Evolutionary conservation across 2,329 filamentous ascomycete species (phyloP).

Genomic region (Microthyrium microscopicum): DNA sequence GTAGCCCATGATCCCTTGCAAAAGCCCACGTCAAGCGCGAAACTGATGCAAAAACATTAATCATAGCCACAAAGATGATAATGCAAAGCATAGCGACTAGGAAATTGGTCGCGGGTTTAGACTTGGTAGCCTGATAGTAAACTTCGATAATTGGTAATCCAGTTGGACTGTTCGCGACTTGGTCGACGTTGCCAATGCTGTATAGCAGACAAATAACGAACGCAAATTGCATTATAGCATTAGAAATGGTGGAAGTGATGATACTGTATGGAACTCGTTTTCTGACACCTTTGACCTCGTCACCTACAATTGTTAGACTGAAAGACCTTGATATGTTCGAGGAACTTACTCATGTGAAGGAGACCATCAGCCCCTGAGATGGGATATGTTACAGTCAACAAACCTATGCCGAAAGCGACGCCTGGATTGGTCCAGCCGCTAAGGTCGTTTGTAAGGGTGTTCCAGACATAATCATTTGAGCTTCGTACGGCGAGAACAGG

Average conservation of each 20-base stretch:
- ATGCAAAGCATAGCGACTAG: conserved; percentile 24
- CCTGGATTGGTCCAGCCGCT: conserved; percentile 19
- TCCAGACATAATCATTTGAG: conserved; percentile 18
- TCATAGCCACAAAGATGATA: conserved; percentile 23
- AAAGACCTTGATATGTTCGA: no score
- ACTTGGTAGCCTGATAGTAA: conserved; percentile 24
- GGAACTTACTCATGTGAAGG: no score
- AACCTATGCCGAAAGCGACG: conserved; percentile 22
- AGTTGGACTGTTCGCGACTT: conserved; percentile 11
- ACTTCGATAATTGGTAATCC: conserved; percentile 27
- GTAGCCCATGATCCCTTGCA: conserved; percentile 30
- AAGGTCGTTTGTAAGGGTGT: conserved; percentile 12
- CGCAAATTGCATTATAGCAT: conserved; percentile 15
- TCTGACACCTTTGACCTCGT: conserved; percentile 21
- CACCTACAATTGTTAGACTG: no score
- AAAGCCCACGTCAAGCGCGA: conserved; percentile 34
- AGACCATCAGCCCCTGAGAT: no score
- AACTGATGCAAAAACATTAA: conserved; percentile 29
- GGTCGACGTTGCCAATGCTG: conserved; percentile 10
- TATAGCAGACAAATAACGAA: conserved; percentile 12
- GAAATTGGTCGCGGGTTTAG: conserved; percentile 23
- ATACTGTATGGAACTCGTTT: conserved; percentile 23
- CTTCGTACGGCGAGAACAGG: conserved; percentile 17
- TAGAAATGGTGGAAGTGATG: conserved; percentile 24
- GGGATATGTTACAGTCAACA: conserved; percentile 19